Evolutionary conservation across 257 asterid genomes (phyloP).

Genomic region (Rehmannia glutinosa): DNA sequence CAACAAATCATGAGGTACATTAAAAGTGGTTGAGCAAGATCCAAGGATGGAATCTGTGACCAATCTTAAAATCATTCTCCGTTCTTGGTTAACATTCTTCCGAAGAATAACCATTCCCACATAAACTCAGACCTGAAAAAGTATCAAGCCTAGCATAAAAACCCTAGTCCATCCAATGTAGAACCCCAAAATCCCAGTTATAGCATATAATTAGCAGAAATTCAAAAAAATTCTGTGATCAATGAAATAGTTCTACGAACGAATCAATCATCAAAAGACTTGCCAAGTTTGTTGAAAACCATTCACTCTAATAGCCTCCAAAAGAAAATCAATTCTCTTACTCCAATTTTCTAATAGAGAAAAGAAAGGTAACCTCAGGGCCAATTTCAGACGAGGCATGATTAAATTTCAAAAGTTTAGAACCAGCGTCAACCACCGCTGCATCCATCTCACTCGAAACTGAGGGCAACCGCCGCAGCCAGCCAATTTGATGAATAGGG

Average conservation of each 20-base stretch:
- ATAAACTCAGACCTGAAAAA: constrained; percentile 4
- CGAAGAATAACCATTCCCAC: constrained; percentile 2
- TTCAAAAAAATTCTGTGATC: background rate
- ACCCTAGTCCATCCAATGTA: constrained; percentile 12
- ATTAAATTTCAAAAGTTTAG: constrained; percentile 25
- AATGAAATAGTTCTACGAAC: background rate
- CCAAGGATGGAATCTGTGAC: background rate
- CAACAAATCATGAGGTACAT: background rate
- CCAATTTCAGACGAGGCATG: constrained; percentile 19
- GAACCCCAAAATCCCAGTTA: background rate
- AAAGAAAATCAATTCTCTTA: constrained; percentile 10
- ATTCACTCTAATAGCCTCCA: constrained; percentile 11
- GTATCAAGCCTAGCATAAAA: background rate
- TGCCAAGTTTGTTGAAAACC: background rate
- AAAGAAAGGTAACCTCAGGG: constrained; percentile 25
- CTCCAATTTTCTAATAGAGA: background rate
- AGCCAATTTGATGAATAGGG: constrained; percentile 11
- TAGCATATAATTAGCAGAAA: background rate
- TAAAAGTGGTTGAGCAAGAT: background rate
- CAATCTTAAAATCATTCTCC: constrained; percentile 4
- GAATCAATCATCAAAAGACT: background rate
- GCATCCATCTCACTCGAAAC: constrained; percentile 28
- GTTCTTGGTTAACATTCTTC: constrained; percentile 1
- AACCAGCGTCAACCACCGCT: constrained; percentile 35
- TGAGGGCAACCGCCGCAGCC: constrained; percentile 7